Base-by-base conservation (phyloP, 2,329 filamentous ascomycete species). In the Colletotrichum tamarilloi region DNA sequence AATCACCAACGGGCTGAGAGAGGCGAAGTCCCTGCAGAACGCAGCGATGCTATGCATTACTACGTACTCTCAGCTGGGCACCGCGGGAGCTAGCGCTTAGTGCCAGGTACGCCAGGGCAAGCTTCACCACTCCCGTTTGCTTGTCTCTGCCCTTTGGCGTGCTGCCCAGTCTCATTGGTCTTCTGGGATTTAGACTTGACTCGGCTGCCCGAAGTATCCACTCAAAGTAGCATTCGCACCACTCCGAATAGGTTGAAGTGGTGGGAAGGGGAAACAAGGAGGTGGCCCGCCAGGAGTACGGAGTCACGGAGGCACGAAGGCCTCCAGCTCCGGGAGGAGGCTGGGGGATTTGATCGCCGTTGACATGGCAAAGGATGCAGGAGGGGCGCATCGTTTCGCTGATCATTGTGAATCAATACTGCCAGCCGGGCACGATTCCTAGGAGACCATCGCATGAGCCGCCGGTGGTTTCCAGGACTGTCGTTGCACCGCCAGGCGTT, bases 21-120 rank as follows among this genome's bases (percentile, higher is more conserved):
- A 28, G 30, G 42, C 49, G 16, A 24, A 64, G 46, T 69, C 66
- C 70, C 55, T 69, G 60, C 70, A 64, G 70, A n/a, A 65, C n/a
- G 67, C 67, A 49, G 60, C 46, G 8, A 73, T 70, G 66, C 53
- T 60, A 65, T 32, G 67, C 67, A 60, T 46, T 5, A 42, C 30
- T 30, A 30, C 30, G 7, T 30, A 32, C 3, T 8, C 22, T 24
- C 53, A 56, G 11, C 28, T 35, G 24, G 19, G 42, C 38, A 42
- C 38, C 38, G 3, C 71, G 71, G 71, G 67, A 73, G 52, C 71
- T 71, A 73, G 60, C 24, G 46, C 38, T 46, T 73, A 73, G 67
- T 73, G 60, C 56, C 71, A 71, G 67, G 67, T 26, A 66, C 71
- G 67, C 56, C 70, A 66, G 71, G 67, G 67, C 71, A 73, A 66